Evolutionary conservation across 495 filamentous ascomycete species (phyloP).

Genomic region (Penicillium dipodomyicola): DNA sequence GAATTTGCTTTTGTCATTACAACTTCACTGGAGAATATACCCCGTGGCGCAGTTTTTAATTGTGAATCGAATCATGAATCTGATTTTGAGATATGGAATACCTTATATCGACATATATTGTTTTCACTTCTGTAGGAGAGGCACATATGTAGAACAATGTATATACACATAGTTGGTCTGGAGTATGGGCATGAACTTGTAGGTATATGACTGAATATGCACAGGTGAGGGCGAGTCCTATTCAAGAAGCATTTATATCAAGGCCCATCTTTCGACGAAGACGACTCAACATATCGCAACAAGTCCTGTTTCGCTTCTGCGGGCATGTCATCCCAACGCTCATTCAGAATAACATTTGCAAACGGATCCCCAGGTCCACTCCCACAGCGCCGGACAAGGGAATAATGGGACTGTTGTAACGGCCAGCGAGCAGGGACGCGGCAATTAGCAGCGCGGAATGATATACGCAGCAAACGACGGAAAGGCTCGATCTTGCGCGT

Average conservation of each 20-base stretch:
- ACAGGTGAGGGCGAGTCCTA: not conserved
- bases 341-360: slow-evolving; percentile 28
- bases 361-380: slow-evolving; percentile 36
- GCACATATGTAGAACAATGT: not conserved
- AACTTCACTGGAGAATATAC: slow-evolving; percentile 9
- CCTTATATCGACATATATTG: not conserved
- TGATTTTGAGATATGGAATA: not conserved
- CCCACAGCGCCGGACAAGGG: slow-evolving; percentile 27
- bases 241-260: not conserved
- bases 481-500: slow-evolving; percentile 36
- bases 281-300: slow-evolving; percentile 23
- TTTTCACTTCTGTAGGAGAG: not conserved
- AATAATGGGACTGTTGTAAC: slow-evolving; percentile 26
- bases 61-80: not conserved
- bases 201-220: not conserved
- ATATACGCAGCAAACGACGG: slow-evolving; percentile 28
- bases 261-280: not conserved
- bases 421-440: slow-evolving; percentile 36
- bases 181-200: not conserved
- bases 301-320: slow-evolving; percentile 16
- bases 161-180: not conserved
- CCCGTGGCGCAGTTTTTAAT: slow-evolving; percentile 6
- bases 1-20: not conserved
- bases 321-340: slow-evolving; percentile 37
- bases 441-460: slow-evolving; percentile 31